Conservation (phyloP, 345 rosid genomes). For the Salix dunnii region DNA sequence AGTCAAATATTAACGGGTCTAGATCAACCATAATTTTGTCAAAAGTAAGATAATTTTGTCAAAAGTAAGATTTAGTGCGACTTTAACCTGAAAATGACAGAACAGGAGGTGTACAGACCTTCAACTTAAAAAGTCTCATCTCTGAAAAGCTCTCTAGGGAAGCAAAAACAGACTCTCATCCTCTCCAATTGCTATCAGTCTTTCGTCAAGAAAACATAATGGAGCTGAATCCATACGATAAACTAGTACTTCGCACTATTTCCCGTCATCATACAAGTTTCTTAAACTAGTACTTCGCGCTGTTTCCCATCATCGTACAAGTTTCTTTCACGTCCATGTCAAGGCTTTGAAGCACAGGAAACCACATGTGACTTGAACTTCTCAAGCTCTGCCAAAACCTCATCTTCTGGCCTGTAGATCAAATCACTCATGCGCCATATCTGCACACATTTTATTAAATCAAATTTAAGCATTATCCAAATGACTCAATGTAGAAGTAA, state of each 20-base stretch:
- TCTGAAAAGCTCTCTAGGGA: no score
- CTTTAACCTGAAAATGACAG: background rate
- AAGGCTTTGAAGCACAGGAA: constrained; percentile 59
- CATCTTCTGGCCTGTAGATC: constrained; percentile 85
- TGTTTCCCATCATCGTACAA: background rate
- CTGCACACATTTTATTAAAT: constrained; percentile 31
- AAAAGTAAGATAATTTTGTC: background rate
- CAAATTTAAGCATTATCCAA: background rate
- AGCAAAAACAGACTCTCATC: background rate
- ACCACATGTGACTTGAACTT: constrained; percentile 75
- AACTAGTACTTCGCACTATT: background rate
- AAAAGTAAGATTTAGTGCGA: background rate
- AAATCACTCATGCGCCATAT: constrained; percentile 92
- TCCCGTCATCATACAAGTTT: background rate
- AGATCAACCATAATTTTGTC: background rate
- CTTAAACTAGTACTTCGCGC: background rate
- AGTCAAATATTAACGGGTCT: background rate
- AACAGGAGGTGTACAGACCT: background rate
- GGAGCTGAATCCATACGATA: background rate
- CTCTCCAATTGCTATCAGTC: background rate
- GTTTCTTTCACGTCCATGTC: constrained; percentile 7
- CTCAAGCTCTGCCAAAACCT: constrained; percentile 82
- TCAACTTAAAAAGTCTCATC: background rate
- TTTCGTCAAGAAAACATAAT: background rate
- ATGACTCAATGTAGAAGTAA: background rate